Base-by-base conservation (phyloP, 1,139 yeast species). In the Candida anutae region DNA sequence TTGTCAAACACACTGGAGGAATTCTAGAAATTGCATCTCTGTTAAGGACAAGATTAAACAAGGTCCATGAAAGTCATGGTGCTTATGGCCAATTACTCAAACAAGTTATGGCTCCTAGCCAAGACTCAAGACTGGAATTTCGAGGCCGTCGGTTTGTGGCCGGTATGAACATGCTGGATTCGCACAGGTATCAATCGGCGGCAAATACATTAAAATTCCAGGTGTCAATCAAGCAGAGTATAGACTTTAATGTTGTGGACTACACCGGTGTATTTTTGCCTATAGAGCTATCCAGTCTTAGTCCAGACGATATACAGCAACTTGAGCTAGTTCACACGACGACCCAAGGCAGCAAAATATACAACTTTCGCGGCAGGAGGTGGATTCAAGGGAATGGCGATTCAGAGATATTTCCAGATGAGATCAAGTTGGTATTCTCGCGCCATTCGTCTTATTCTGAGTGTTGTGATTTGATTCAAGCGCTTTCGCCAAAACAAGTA, bases 371-470 rank as follows among this genome's bases (percentile, higher is more conserved):
- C 5, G 45, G 37, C n/a, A 30, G 58, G 16, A 29, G 17, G 3
- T 62, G 62, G 65, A 31, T 54, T 18, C 55, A 63, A n/a, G 9
- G 6, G 0, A 30, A 34, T 9, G 50, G 49, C 4, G 43, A 53
- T 0, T 34, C 41, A 0, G 53, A 51, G 13, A 40, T 69, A 5
- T 50, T 72, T 5, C 73, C 74, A 0, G 51, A 48, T 6, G 59
- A 56, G 8, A 33, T 71, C 1, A 50, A 53, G 30, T 54, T 66
- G 21, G 47, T 63, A 16, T 74, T 66, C 42, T 71, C 79, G 1
- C 47, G 80, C 17, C 81, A 75, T 37, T 70, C 79, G 1, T 70
- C 78, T 0, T 69, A 56, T 33, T 36, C 55, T 3, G 81, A 74
- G 39, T 48, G 62, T 6, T 34, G 51, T n/a, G 37, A 54, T 3